A percentile compares a stretch with the other conserved stretches of the same genome.
Evolutionary conservation across 1,139 yeast species (phyloP).

Genomic region (Debaryomycetaceae sp.): DNA sequence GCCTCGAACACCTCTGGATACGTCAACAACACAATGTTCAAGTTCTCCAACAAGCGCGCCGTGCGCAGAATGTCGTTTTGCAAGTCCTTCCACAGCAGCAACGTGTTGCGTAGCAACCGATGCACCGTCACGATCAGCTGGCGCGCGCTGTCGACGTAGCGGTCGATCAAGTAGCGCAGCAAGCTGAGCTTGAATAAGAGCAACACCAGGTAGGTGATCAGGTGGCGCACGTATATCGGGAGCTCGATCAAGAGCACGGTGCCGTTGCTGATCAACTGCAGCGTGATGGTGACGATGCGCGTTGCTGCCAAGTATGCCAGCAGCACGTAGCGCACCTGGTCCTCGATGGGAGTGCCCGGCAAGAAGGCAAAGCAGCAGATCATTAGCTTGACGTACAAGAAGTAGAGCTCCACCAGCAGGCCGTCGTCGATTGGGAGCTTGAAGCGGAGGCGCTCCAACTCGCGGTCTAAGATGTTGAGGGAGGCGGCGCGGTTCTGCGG

Average conservation of each 20-base stretch:
- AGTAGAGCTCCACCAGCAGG: constrained; percentile 70
- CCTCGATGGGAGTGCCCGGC: constrained; percentile 87
- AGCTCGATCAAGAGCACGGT: constrained; percentile 68
- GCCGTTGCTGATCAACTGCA: constrained; percentile 57
- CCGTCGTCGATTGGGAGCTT: constrained; percentile 61
- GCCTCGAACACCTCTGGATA: constrained; percentile 70
- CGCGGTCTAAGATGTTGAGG: constrained; percentile 69
- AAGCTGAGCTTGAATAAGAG: constrained; percentile 77
- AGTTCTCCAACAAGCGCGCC: constrained; percentile 86
- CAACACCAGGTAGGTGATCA: constrained; percentile 77
- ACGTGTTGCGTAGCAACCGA: constrained; percentile 77
- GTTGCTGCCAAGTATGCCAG: constrained; percentile 82
- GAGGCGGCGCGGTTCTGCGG: constrained; percentile 82
- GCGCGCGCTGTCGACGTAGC: constrained; percentile 81
- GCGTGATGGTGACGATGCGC: constrained; percentile 71
- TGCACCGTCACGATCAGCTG: constrained; percentile 94
- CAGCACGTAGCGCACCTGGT: constrained; percentile 80
- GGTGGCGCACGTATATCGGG: constrained; percentile 83
- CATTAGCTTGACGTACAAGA: constrained; percentile 72
- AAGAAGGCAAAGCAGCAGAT: constrained; percentile 86
- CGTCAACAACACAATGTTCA: constrained; percentile 80
- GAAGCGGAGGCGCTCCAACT: constrained; percentile 65
- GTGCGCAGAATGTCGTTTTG: constrained; percentile 89
- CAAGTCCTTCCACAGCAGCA: constrained; percentile 88
- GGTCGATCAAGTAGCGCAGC: constrained; percentile 70